Base-by-base conservation (phyloP, 2,329 filamentous ascomycete genomes). In the Fusarium sulawesiense region DNA sequence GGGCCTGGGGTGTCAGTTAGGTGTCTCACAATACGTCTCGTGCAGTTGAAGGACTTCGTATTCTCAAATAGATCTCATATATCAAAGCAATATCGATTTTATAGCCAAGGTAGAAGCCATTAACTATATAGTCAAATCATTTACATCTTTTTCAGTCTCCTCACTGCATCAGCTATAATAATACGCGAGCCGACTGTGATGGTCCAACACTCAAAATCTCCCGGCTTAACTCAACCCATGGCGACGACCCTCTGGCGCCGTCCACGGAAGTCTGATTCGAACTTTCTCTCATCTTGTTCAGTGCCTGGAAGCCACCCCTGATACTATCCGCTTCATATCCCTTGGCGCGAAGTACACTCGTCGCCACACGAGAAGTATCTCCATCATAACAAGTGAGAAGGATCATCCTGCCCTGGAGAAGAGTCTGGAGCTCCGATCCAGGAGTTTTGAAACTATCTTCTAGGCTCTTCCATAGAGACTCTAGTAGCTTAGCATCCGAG, bases 361-460 rank as follows among this genome's bases (percentile, higher is more conserved):
- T 84, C 4, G 85, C 86, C 7, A 88, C 81, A 1, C 87, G 80
- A 7, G 86, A 80, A 30, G 82, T 85, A 60, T 89, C 85, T 4
- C 87, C 87, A 48, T 86, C 79, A 54, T 88, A 87, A 72, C 86
- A 88, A 12, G 86, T 73, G 12, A 87, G 70, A 13, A 88, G 70
- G 14, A 85, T 73, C 8, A 79, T 79, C 57, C 78, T 80, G 6
- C 69, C 76, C 9, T 63, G 45, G 3, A 83, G 60, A 12, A 75
- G 60, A 3, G 58, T 37, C 23, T 68, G 21, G 0, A 79, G 14
- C 2, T 75, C 68, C 14, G 64, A 45, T 12, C 63, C 51, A 0
- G 75, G 70, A 3, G 76, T 53, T 9, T 71, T 76, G 74, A 87
- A 86, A 2, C 79, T 73, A 4, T 73, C 68, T 34, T 87, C 83